phyloP scores from a whole-genome alignment of 2,329 filamentous ascomycete species.

The Ceratocystis diversiconidia region DNA sequence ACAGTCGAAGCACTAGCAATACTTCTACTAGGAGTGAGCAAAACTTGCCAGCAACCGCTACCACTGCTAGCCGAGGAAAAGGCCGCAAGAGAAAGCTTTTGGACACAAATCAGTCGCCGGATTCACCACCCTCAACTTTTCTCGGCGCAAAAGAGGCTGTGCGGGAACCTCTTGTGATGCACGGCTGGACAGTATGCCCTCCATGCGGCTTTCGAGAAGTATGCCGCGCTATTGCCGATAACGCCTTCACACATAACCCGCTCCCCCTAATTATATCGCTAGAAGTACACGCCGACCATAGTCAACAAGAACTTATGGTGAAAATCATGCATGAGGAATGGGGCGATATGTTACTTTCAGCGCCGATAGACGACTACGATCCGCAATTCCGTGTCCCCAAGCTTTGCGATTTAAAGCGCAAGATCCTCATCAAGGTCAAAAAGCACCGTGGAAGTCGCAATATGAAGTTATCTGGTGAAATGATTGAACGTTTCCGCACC shows the following conservation, averaged over 20 bases:
- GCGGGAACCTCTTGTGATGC: constrained; percentile 63
- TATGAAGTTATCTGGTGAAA: constrained; percentile 18
- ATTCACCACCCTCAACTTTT: neutral
- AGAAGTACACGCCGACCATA: constrained; percentile 69
- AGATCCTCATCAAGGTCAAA: constrained; percentile 76
- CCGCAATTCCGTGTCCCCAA: constrained; percentile 47
- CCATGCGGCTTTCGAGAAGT: constrained; percentile 81
- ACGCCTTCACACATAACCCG: constrained; percentile 59
- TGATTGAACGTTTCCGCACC: constrained; percentile 24
- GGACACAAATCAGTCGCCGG: neutral
- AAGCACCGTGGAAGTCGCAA: constrained; percentile 30
- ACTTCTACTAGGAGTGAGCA: neutral
- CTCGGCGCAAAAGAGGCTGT: neutral
- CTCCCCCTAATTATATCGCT: constrained; percentile 83
- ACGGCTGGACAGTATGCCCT: constrained; percentile 70
- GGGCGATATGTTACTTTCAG: constrained; percentile 57
- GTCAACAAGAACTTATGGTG: constrained; percentile 86
- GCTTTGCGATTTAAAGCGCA: constrained; percentile 57
- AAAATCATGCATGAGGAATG: constrained; percentile 86
- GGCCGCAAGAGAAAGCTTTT: neutral
- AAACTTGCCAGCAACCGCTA: neutral
- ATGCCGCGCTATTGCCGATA: constrained; percentile 62
- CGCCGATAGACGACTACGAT: constrained; percentile 35
- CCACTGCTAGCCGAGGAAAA: neutral
- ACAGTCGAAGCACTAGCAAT: constrained; percentile 2